A percentile compares a stretch with the other conserved stretches of the same genome.
Conservation (phyloP, 805 yeast species). For the Lipomyces mesembrius region DNA sequence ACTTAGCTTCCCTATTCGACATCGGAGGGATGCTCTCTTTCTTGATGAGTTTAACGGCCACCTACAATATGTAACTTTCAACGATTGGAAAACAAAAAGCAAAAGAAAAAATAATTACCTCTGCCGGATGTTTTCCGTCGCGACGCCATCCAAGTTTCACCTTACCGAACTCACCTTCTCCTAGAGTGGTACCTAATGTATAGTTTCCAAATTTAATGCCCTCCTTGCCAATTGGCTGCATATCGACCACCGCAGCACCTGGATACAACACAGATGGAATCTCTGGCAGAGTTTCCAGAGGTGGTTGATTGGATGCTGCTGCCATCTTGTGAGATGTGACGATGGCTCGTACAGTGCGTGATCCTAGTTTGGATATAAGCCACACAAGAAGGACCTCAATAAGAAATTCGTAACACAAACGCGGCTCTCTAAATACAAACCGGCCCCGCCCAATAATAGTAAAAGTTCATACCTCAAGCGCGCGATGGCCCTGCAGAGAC, state of each 20-base stretch:
- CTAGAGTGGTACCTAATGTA: slow-evolving; percentile 87
- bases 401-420: background rate
- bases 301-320: background rate
- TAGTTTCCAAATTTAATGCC: slow-evolving; percentile 76
- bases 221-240: slow-evolving; percentile 32
- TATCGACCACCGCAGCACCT: slow-evolving; percentile 27
- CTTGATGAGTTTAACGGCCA: slow-evolving; percentile 89
- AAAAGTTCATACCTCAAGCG: background rate
- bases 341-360: background rate
- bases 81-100: background rate
- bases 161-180: slow-evolving; percentile 98
- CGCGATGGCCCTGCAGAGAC: background rate
- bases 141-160: slow-evolving; percentile 96
- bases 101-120: slow-evolving; percentile 42
- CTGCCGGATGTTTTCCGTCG: slow-evolving; percentile 59
- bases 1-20: slow-evolving; percentile 83
- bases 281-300: slow-evolving; percentile 1
- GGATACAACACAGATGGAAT: background rate
- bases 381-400: background rate
- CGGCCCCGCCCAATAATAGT: background rate
- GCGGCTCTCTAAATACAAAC: background rate
- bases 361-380: background rate
- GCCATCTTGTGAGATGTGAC: background rate
- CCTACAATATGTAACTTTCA: slow-evolving; percentile 57
- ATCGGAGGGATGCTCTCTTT: slow-evolving; percentile 87